Evolutionary conservation across 176 grass and related monocot species (phyloP), one percentile per base, ranked within the genome.

Genomic region (Pharus latifolius): DNA sequence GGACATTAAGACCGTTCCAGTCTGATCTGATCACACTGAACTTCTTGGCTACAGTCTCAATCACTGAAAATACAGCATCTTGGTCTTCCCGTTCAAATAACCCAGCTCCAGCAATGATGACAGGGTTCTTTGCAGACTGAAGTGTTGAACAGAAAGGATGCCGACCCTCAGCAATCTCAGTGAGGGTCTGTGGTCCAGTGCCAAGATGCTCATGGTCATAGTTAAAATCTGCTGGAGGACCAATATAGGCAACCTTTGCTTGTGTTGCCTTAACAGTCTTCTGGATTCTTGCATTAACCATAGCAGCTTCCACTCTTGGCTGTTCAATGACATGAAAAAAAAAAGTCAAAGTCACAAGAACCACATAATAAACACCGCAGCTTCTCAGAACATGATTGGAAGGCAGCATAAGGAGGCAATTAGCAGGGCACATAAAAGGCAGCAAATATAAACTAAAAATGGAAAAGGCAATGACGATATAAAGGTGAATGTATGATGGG

Each of bases 231-330:
- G 96, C 60, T 24, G 77, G 78, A 63, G 96, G 76, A 23, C 96
- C 96, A 51, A 99, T 95, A 65, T 99, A 99, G 4, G 84, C 90
- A 16, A 99, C 84, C 82, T 99, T 99, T 22, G 96, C 90, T 68
- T 88, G 75, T 78, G 81, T 91, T 37, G 90, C 96, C 60, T 43
- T 67, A 53, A 99, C 96, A 47, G 82, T 86, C 84, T 99, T 99
- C 62, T 7, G 68, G 65, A 99, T 95, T 80, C 96, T 86, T 47
- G 96, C 96, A 79, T 99, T 99, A 24, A 99, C 84, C 76, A 99
- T 95, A 16, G 96, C 81, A 51, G 96, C 96, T 75, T 99, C 96
- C 60, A 91, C 85, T 72, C 96, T 95, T 58, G 96, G 90, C 96
- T 99, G 84, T 80, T 78, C 27, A 29, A 77, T 54, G 47, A 34